Base-by-base conservation (phyloP, 495 filamentous ascomycete genomes). In the Ascodesmis nigricans region DNA sequence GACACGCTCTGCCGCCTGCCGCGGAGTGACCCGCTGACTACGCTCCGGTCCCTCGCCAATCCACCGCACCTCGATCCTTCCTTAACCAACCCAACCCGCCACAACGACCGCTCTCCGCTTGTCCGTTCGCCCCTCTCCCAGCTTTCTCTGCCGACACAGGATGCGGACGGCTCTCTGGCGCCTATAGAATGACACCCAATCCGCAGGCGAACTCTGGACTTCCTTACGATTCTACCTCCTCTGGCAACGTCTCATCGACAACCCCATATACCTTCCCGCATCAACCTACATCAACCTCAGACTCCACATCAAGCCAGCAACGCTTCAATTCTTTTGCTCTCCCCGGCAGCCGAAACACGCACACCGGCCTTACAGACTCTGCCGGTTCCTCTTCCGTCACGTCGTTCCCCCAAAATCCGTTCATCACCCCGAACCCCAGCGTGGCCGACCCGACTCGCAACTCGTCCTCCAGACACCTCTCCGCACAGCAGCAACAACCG, bases 141-240 rank as follows among this genome's bases (percentile, higher is more conserved):
- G 19, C 22, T 23, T 28, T n/a, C 33, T 29, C 41, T 42, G 33
- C 9, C 34, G 16, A 16, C 23, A 37, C 33, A 33, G 33, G 45
- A 52, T 52, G 48, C 51, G 46, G 43, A 50, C 46, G 34, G 32
- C 41, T 38, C 46, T 36, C 47, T 46, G 43, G 44, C 48, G 43
- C 48, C 43, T 47, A 52, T 52, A 52, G 48, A 47, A 52, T 52
- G 48, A 53, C 48, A 52, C 35, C 35, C 3, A 29, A n/a, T 8
- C 39, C 47, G 40, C 48, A 51, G 39, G 40, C 44, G 31, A 45
- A 42, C 40, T 50, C 47, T 36, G 45, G 46, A 32, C 46, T 46
- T 49, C 34, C 44, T 38, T 42, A 39, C 40, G 49, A 31, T 39
- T 42, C 46, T 46, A 47, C 45, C 35, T 18, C 40, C 42, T 50